These are phyloP conservation scores for Globisporangium heterothallicum DNA, from an alignment of 352 stramenopile species.

Conservation along the genomic window DNA sequence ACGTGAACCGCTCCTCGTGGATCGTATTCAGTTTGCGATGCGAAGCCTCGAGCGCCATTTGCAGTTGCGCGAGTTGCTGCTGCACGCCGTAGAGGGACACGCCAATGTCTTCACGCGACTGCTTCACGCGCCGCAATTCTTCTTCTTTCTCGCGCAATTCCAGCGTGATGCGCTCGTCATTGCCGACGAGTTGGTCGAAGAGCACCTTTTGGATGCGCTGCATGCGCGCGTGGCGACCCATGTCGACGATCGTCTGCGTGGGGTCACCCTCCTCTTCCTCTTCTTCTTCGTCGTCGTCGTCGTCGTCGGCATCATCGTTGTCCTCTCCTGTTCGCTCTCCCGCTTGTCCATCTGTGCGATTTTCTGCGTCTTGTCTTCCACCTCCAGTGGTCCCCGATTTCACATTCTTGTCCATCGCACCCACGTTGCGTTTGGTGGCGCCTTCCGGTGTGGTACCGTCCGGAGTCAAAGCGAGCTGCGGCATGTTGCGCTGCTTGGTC, in stretches of 20 bases:
- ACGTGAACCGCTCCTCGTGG: constrained; percentile 62
- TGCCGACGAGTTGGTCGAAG: constrained; percentile 71
- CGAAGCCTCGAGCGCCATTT: constrained; percentile 84
- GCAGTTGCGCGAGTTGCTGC: constrained; percentile 91
- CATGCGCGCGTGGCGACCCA: constrained; percentile 72
- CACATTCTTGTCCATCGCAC: no score
- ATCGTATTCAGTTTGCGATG: constrained; percentile 64
- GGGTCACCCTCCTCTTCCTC: constrained; percentile 55
- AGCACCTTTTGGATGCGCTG: constrained; percentile 83
- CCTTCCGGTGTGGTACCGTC: no score
- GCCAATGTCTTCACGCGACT: constrained; percentile 83
- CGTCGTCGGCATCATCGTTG: constrained; percentile 29
- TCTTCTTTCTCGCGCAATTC: constrained; percentile 78
- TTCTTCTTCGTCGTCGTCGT: constrained; percentile 41
- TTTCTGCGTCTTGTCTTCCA: background rate
- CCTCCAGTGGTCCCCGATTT: no score
- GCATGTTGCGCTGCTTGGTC: no score
- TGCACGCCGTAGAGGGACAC: constrained; percentile 93
- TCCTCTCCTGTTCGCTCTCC: no score
- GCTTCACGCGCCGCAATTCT: constrained; percentile 59
- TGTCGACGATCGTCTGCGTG: constrained; percentile 82
- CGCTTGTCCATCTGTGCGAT: no score
- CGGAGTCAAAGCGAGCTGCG: no score
- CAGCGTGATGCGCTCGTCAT: constrained; percentile 63
- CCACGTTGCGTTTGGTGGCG: no score